Evolutionary conservation across 164 flowering plant species (phyloP).

Genomic region (Tetrastigma voinierianum): DNA sequence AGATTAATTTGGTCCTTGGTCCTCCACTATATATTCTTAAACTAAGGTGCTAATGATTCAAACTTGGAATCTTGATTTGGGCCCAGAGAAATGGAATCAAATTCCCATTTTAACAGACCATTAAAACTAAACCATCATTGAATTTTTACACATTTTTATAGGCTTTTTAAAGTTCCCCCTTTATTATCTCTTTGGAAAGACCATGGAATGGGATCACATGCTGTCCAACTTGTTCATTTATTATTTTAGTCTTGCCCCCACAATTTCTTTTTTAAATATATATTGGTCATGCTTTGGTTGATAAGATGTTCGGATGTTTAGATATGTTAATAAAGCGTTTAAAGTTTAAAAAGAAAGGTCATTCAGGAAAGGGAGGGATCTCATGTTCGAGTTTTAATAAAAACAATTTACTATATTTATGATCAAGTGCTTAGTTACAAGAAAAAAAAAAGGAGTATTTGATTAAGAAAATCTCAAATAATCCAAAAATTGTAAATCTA

Average conservation of each 20-base stretch:
- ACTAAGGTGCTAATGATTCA: neutral
- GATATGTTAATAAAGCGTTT: no score
- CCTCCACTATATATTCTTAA: neutral
- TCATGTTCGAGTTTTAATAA: no score
- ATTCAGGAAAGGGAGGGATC: no score
- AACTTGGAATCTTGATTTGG: neutral
- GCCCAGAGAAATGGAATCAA: slow-evolving; percentile 17
- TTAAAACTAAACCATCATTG: neutral
- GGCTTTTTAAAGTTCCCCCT: slow-evolving; percentile 2
- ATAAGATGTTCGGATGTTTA: neutral
- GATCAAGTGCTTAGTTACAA: no score
- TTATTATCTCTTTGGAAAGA: slow-evolving; percentile 2
- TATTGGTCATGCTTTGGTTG: neutral
- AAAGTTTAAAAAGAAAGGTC: no score
- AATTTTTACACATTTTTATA: neutral
- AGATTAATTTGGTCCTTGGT: neutral
- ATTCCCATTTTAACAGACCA: neutral
- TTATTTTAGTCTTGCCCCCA: neutral
- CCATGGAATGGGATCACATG: slow-evolving; percentile 12
- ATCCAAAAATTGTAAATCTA: no score
- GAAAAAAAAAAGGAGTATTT: no score
- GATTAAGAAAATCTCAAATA: no score
- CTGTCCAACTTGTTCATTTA: neutral
- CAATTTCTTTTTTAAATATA: neutral
- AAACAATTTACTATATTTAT: no score